Conservation (phyloP, 768 basidiomycete species). For the Calocera viscosa region DNA sequence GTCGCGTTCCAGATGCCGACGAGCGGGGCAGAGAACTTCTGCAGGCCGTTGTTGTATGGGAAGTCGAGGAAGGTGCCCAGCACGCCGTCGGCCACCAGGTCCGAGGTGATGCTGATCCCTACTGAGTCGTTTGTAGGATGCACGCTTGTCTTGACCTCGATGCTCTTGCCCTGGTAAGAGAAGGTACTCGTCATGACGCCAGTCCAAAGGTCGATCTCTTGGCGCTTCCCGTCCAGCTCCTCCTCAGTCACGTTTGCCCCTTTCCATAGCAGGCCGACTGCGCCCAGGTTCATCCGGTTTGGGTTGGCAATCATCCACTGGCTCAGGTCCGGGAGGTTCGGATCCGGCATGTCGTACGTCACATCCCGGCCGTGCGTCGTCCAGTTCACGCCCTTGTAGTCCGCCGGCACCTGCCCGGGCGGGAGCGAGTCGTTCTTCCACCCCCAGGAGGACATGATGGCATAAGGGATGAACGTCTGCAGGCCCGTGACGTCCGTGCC, state of each 20-base stretch:
- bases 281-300: constrained; percentile 44
- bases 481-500: constrained; percentile 47
- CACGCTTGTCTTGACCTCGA: constrained; percentile 33
- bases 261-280: constrained; percentile 37
- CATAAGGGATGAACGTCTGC: constrained; percentile 45
- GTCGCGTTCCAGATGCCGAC: constrained; percentile 42
- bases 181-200: constrained; percentile 41
- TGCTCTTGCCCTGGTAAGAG: constrained; percentile 26
- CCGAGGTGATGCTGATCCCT: constrained; percentile 32
- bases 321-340: constrained; percentile 18
- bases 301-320: constrained; percentile 49
- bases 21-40: constrained; percentile 46
- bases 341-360: constrained; percentile 30
- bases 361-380: constrained; percentile 40
- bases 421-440: constrained; percentile 51
- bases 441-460: constrained; percentile 47
- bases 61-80: constrained; percentile 45
- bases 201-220: constrained; percentile 45
- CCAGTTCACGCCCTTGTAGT: constrained; percentile 42
- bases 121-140: constrained; percentile 33
- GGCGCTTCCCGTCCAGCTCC: constrained; percentile 29
- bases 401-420: constrained; percentile 30
- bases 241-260: constrained; percentile 29
- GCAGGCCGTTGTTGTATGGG: constrained; percentile 47
- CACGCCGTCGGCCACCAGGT: constrained; percentile 29